These are phyloP conservation scores for Podosphaera xanthii DNA, from an alignment of 2,329 filamentous ascomycete genomes.

Conservation along the genomic window DNA sequence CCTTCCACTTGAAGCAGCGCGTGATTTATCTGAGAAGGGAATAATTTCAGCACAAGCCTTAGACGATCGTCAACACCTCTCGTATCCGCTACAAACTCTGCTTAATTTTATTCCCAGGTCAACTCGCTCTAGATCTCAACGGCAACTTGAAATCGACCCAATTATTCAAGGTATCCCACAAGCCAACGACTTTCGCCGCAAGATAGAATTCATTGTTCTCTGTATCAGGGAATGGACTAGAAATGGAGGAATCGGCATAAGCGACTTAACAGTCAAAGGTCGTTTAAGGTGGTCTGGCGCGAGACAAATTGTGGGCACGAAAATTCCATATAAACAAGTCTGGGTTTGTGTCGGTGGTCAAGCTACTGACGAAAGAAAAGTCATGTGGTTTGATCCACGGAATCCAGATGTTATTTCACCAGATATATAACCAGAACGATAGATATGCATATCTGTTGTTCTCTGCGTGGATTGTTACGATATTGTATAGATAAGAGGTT, in stretches of 20 bases:
- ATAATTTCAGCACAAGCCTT: slow-evolving; percentile 48
- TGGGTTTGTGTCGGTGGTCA: slow-evolving; percentile 46
- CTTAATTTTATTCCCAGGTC: slow-evolving; percentile 37
- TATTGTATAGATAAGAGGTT: background rate
- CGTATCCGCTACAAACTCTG: slow-evolving; percentile 49
- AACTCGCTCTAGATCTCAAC: slow-evolving; percentile 25
- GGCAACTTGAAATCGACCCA: slow-evolving; percentile 35
- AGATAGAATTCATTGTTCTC: slow-evolving; percentile 48
- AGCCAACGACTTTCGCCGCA: slow-evolving; percentile 50
- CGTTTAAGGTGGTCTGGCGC: slow-evolving; percentile 35
- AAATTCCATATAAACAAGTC: slow-evolving; percentile 35
- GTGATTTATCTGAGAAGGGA: slow-evolving; percentile 38
- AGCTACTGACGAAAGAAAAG: slow-evolving; percentile 27
- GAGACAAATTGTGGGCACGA: slow-evolving; percentile 29
- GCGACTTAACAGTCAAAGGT: slow-evolving; percentile 27
- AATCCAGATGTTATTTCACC: slow-evolving; percentile 12
- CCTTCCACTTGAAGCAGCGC: slow-evolving; percentile 46
- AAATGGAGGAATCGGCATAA: slow-evolving; percentile 48
- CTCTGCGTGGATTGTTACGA: background rate
- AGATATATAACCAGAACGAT: slow-evolving; percentile 8
- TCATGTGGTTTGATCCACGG: slow-evolving; percentile 16
- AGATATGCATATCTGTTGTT: background rate
- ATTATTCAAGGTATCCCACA: slow-evolving; percentile 40
- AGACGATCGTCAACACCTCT: slow-evolving; percentile 46
- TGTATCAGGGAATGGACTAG: slow-evolving; percentile 48